Conservation (phyloP, 176 grass and related monocot species). For the Triticum monococcum region DNA sequence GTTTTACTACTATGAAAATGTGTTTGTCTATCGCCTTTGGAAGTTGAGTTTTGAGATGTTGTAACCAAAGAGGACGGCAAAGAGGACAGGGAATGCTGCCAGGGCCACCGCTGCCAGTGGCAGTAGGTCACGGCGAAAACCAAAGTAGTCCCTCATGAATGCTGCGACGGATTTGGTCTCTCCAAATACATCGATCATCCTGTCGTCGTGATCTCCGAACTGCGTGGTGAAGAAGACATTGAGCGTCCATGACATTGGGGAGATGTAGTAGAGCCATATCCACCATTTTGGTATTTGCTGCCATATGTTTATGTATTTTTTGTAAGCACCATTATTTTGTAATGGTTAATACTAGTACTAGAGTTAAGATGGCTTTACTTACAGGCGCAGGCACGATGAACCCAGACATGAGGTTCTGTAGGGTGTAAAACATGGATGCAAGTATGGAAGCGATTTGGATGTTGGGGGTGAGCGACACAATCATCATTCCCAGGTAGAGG, state of each 20-base stretch:
- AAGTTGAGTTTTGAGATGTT: conserved; percentile 65
- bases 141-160: conserved; percentile 65
- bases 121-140: conserved; percentile 46
- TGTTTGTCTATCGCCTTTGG: conserved; percentile 45
- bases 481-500: conserved; percentile 72
- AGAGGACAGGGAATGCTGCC: conserved; percentile 39
- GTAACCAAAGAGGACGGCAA: conserved; percentile 53
- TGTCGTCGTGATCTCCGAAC: conserved; percentile 42
- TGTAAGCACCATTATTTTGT: neutral
- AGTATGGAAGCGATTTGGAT: conserved; percentile 58
- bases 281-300: conserved; percentile 90
- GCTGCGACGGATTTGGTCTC: conserved; percentile 44
- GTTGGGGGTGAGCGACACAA: conserved; percentile 56
- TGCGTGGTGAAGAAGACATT: conserved; percentile 68
- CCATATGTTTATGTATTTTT: neutral
- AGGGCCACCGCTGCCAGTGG: conserved; percentile 45
- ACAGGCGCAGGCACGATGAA: conserved; percentile 60
- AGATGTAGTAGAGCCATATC: conserved; percentile 69
- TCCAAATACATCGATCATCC: conserved; percentile 40
- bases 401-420: conserved; percentile 61
- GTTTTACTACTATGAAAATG: neutral
- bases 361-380: conserved; percentile 29
- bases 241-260: conserved; percentile 56
- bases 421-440: conserved; percentile 52
- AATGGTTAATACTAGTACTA: neutral